Percentiles rank a stretch among this genome's conserved stretches.
Evolutionary conservation across 352 stramenopile genomes (phyloP).

Genomic region (Phytophthora hibernalis): DNA sequence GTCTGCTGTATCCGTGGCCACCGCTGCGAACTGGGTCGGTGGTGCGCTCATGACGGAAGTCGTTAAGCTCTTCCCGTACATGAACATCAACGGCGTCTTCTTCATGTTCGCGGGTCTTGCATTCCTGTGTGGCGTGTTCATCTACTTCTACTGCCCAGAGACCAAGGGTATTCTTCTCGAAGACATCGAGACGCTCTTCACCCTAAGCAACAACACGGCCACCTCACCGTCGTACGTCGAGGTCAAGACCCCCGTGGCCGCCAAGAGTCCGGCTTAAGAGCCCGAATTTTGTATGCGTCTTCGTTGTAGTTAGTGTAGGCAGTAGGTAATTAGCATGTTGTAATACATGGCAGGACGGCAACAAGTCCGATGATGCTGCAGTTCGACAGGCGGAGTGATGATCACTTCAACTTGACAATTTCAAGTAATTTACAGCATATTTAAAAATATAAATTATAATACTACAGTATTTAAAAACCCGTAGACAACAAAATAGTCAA

Average conservation of each 20-base stretch:
- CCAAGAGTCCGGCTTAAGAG: too few relatives aligned
- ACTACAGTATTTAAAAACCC: too few relatives aligned
- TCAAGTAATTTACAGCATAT: too few relatives aligned
- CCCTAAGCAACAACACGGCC: constrained; percentile 18
- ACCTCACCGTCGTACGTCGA: constrained; percentile 39
- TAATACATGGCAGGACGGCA: too few relatives aligned
- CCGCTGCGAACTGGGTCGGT: constrained; percentile 51
- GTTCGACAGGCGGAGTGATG: too few relatives aligned
- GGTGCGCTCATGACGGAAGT: constrained; percentile 49
- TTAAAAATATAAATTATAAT: too few relatives aligned
- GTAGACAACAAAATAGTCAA: too few relatives aligned
- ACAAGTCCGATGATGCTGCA: too few relatives aligned
- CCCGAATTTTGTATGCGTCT: too few relatives aligned
- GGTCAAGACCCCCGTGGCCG: neutral
- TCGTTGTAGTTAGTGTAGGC: too few relatives aligned
- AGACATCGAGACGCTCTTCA: constrained; percentile 35
- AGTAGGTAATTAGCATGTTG: too few relatives aligned
- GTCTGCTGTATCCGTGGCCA: constrained; percentile 51
- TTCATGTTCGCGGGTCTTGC: constrained; percentile 34
- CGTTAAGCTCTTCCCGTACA: constrained; percentile 36
- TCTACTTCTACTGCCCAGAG: constrained; percentile 41
- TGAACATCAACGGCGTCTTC: constrained; percentile 47
- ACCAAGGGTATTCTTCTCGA: constrained; percentile 36
- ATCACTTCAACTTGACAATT: too few relatives aligned
- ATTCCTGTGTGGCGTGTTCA: constrained; percentile 31